Conservation (phyloP, 306 rosid species). For the Ormosia emarginata region DNA sequence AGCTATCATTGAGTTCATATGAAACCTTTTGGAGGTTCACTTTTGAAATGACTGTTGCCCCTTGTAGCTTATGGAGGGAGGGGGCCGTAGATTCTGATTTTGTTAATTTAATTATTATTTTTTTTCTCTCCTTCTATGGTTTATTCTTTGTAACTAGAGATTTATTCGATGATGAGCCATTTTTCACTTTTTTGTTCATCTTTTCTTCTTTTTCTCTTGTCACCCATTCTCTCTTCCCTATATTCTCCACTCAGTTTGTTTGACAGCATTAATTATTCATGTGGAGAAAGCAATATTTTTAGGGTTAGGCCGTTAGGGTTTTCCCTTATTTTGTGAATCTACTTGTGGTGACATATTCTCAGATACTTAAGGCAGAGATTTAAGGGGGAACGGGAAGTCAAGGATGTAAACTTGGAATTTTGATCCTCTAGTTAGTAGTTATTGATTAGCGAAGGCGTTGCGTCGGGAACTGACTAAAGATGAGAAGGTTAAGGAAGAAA, state of each 20-base stretch:
- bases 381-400: conserved; percentile 21
- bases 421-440: conserved; percentile 16
- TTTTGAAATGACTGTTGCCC: conserved; percentile 7
- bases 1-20: neutral
- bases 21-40: conserved; percentile 6
- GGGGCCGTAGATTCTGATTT: conserved; percentile 9
- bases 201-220: neutral
- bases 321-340: neutral
- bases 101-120: neutral
- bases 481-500: conserved; percentile 8
- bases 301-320: conserved; percentile 17
- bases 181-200: neutral
- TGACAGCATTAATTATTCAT: neutral
- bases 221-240: neutral
- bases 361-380: neutral
- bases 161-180: conserved; percentile 9
- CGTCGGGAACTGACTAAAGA: neutral
- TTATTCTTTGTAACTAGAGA: conserved; percentile 39
- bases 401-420: conserved; percentile 25
- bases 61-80: neutral
- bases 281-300: neutral
- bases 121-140: neutral
- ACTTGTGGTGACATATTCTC: neutral
- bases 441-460: neutral
- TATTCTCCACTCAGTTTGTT: neutral